phyloP scores from a whole-genome alignment of 2,329 filamentous ascomycete genomes.

The Penicillium janthinellum region DNA sequence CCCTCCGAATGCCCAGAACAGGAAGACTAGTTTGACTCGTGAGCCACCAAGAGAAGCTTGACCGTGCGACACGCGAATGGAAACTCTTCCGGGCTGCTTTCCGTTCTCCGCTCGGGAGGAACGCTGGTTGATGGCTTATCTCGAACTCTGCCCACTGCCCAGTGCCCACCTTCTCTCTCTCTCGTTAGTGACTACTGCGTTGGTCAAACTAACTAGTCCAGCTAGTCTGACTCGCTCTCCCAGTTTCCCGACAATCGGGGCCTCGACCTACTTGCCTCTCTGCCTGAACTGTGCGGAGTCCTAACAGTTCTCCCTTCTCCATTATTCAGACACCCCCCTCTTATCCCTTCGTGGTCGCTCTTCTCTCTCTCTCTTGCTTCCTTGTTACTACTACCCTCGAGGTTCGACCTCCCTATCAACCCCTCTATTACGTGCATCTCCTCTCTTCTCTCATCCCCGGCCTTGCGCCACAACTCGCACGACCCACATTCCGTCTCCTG shows the following conservation, averaged over 20 bases:
- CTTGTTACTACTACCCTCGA: neutral
- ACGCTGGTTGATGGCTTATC: constrained; percentile 27
- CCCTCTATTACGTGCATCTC: neutral
- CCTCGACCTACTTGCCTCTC: neutral
- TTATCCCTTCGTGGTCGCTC: neutral
- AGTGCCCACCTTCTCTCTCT: constrained; percentile 51
- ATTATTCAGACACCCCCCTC: neutral
- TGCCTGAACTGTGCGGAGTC: neutral
- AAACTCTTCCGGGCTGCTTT: constrained; percentile 9
- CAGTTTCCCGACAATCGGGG: neutral
- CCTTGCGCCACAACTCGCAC: constrained; percentile 9
- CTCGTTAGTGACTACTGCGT: neutral
- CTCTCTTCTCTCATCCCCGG: neutral
- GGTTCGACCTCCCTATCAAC: neutral
- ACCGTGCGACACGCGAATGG: constrained; percentile 31
- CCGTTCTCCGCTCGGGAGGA: constrained; percentile 23
- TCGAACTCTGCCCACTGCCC: constrained; percentile 37
- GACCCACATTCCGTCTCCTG: constrained; percentile 21
- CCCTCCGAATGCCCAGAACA: constrained; percentile 20
- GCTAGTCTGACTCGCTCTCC: neutral
- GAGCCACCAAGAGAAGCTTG: constrained; percentile 38
- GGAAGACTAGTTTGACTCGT: constrained; percentile 6
- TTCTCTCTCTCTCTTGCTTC: neutral
- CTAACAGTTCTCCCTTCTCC: constrained; percentile 45
- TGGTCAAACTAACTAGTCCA: neutral